Evolutionary conservation across 2,329 filamentous ascomycete genomes (phyloP).

Genomic region (Raffaelea deltoideospora): DNA sequence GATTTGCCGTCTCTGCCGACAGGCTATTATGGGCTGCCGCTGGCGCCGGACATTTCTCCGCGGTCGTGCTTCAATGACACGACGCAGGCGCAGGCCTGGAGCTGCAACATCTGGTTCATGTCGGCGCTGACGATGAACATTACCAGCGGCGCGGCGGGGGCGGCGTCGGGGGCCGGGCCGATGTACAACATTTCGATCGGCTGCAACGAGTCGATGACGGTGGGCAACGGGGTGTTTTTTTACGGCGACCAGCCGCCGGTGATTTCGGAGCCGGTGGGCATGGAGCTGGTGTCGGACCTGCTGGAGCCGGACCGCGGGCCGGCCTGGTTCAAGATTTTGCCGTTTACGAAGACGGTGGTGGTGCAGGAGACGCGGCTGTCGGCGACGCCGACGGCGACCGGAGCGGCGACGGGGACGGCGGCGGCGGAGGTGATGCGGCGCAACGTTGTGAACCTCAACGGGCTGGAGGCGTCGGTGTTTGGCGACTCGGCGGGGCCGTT

Average conservation of each 20-base stretch:
- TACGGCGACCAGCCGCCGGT: conserved; percentile 40
- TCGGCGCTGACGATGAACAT: conserved; percentile 21
- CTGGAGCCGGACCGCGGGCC: conserved; percentile 32
- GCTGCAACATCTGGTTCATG: conserved; percentile 38
- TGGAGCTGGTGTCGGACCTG: conserved; percentile 37
- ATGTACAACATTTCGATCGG: conserved; percentile 26
- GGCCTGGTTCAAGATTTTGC: conserved; percentile 33
- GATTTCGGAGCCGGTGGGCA: conserved; percentile 20
- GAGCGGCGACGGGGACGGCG: conserved; percentile 8
- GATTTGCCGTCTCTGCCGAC: conserved; percentile 36
- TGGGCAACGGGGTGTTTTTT: conserved; percentile 22
- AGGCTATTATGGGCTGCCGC: conserved; percentile 40
- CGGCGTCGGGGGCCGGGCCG: conserved; percentile 13
- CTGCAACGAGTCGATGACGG: conserved; percentile 20
- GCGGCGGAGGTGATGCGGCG: neutral
- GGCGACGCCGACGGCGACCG: neutral
- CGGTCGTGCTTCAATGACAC: conserved; percentile 42
- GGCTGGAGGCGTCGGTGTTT: neutral
- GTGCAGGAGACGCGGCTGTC: conserved; percentile 27
- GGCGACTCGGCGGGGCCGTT: conserved; percentile 9
- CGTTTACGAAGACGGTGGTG: conserved; percentile 42
- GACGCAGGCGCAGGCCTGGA: conserved; percentile 44
- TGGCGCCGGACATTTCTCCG: conserved; percentile 32
- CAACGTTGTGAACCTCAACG: neutral
- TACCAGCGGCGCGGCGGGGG: conserved; percentile 22